A percentile compares a stretch with the other conserved stretches of the same genome.
phyloP scores from a whole-genome alignment of 768 basidiomycete genomes.

The Russula virescens region DNA sequence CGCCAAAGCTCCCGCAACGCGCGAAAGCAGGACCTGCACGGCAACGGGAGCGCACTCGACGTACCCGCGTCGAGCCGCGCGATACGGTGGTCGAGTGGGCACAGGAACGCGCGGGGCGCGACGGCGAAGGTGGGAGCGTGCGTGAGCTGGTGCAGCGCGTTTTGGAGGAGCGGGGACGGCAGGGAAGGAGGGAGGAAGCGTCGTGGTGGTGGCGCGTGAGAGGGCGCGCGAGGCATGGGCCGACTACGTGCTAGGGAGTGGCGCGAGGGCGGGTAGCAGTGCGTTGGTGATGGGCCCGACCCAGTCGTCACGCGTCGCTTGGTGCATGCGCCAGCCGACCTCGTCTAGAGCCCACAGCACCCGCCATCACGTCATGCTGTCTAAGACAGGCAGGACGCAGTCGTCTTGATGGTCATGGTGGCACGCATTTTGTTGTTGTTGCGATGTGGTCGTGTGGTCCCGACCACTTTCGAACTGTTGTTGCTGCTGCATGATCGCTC shows the following conservation, averaged over 20 bases:
- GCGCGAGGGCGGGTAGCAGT: constrained; percentile 15
- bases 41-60: constrained; percentile 24
- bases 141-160: too few species aligned
- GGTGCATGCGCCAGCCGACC: constrained; percentile 18
- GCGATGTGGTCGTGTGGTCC: neutral
- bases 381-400: constrained; percentile 7
- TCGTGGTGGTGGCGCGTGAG: neutral
- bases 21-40: too few species aligned
- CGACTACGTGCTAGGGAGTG: constrained; percentile 13
- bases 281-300: constrained; percentile 10
- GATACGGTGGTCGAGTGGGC: constrained; percentile 20
- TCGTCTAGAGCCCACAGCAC: constrained; percentile 21
- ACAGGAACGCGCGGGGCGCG: too few species aligned
- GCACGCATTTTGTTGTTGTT: constrained; percentile 10
- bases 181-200: too few species aligned
- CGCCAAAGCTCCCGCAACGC: too few species aligned
- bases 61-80: constrained; percentile 16
- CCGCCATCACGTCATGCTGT: constrained; percentile 18
- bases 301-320: constrained; percentile 16
- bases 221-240: neutral
- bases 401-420: constrained; percentile 5
- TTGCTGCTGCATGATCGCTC: neutral
- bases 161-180: too few species aligned
- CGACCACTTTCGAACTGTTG: neutral
- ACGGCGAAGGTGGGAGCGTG: too few species aligned